Conservation (phyloP, 768 basidiomycete species). For the Suillus tomentosus region DNA sequence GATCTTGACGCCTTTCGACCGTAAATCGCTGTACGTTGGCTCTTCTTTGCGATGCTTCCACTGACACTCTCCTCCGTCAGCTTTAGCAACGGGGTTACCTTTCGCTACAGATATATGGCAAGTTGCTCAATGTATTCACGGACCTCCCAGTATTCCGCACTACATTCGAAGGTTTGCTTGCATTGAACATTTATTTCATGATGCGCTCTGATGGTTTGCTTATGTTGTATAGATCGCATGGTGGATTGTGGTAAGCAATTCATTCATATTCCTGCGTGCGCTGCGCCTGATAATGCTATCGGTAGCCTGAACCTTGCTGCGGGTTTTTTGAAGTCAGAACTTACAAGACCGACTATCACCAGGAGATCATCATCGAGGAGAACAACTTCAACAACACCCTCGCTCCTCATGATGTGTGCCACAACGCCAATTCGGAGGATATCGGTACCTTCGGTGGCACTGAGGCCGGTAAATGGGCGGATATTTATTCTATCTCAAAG, state of each 20-base stretch:
- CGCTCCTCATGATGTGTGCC: slow-evolving; percentile 40
- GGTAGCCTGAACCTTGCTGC: slow-evolving; percentile 48
- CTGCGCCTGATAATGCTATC: slow-evolving; percentile 16
- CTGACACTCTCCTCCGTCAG: slow-evolving; percentile 15
- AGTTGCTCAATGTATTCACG: slow-evolving; percentile 43
- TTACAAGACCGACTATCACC: slow-evolving; percentile 44
- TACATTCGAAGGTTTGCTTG: slow-evolving; percentile 39
- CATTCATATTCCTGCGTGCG: slow-evolving; percentile 14
- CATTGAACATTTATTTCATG: not conserved
- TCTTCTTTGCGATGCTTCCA: not conserved
- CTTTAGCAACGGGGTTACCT: slow-evolving; percentile 48
- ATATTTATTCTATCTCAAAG: slow-evolving; percentile 38
- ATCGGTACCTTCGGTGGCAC: slow-evolving; percentile 25
- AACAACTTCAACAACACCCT: slow-evolving; percentile 50
- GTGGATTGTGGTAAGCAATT: slow-evolving; percentile 29
- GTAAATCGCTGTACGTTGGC: slow-evolving; percentile 38
- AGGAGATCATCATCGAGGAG: slow-evolving; percentile 48
- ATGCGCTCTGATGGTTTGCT: not conserved
- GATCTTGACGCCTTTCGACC: slow-evolving; percentile 49
- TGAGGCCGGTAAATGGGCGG: slow-evolving; percentile 37
- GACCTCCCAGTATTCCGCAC: slow-evolving; percentile 52
- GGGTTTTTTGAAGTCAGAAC: slow-evolving; percentile 50
- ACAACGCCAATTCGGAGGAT: slow-evolving; percentile 31
- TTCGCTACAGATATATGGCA: slow-evolving; percentile 50
- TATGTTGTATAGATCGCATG: slow-evolving; percentile 30